Conservation (phyloP, 2,329 filamentous ascomycete genomes). For the Colletotrichum sp. region DNA sequence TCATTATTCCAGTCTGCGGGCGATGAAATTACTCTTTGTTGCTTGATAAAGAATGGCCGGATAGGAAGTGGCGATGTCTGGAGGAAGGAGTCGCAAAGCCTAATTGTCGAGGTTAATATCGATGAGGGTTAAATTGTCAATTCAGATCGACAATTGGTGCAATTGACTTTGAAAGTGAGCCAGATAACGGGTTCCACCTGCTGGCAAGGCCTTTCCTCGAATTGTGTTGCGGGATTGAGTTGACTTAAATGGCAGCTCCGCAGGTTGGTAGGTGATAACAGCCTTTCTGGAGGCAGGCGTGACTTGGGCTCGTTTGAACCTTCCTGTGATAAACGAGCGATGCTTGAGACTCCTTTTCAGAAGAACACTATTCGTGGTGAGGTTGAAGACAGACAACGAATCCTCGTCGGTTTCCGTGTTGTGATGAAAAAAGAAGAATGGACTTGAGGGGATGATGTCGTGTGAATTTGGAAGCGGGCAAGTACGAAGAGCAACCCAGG, state of each 20-base stretch:
- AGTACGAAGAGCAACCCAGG: rapidly evolving
- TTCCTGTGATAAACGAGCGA: background rate
- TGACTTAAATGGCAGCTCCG: no score
- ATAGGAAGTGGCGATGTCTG: background rate
- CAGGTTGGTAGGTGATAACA: no score
- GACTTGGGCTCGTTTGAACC: no score
- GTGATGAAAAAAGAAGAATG: background rate
- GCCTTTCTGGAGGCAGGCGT: no score
- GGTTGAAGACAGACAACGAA: background rate
- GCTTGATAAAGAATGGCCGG: rapidly evolving
- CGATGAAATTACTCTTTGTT: background rate
- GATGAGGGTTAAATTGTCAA: background rate
- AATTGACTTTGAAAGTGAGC: background rate
- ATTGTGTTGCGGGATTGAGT: no score
- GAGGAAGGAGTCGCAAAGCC: background rate
- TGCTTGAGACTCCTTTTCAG: background rate
- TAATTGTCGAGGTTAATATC: background rate
- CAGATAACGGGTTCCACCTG: rapidly evolving
- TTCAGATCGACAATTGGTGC: background rate
- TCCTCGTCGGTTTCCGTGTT: background rate
- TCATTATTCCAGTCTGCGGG: background rate
- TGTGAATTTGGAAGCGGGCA: background rate
- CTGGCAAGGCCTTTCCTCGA: no score
- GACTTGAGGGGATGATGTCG: background rate
- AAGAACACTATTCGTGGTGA: background rate